Conservation (phyloP, 2,329 filamentous ascomycete species). For the Tolypocladium endophyticum region DNA sequence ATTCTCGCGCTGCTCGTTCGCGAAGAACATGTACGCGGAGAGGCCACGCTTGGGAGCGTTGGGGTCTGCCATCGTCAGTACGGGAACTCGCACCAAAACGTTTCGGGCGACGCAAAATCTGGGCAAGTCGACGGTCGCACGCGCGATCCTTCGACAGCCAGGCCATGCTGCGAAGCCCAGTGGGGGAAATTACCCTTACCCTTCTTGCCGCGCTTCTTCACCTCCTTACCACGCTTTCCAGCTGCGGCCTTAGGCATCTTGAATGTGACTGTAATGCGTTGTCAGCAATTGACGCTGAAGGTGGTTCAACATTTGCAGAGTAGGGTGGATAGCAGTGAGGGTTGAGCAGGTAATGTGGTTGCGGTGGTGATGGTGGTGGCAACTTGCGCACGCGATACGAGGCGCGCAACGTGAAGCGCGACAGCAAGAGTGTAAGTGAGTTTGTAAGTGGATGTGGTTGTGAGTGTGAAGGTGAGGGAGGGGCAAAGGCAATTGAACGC, state of each 20-base stretch:
- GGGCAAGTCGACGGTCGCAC: not conserved
- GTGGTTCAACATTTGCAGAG: not conserved
- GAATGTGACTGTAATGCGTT: slow-evolving; percentile 15
- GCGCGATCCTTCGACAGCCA: not conserved
- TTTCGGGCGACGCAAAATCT: not conserved
- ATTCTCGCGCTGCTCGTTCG: slow-evolving; percentile 97
- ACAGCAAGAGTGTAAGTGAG: not conserved
- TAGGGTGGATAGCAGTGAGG: not conserved
- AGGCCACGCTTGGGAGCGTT: slow-evolving; percentile 99
- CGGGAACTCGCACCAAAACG: slow-evolving; percentile 5
- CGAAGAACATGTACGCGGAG: slow-evolving; percentile 99
- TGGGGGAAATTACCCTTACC: slow-evolving; percentile 28
- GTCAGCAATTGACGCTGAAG: not conserved
- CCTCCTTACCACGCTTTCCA: slow-evolving; percentile 43
- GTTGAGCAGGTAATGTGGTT: slow-evolving; percentile 10
- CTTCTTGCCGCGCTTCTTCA: slow-evolving; percentile 50
- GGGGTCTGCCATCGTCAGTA: slow-evolving; percentile 51
- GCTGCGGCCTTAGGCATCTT: slow-evolving; percentile 49
- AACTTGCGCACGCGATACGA: not conserved
- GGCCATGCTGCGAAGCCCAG: not conserved
- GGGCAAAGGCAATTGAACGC: slow-evolving; percentile 18
- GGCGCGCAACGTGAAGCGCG: not conserved
- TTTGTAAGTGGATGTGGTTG: not conserved
- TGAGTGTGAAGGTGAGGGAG: slow-evolving; percentile 6
- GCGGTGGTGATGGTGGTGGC: slow-evolving; percentile 8